A percentile compares a stretch with the other conserved stretches of the same genome.
phyloP scores from a whole-genome alignment of 768 basidiomycete species.

The Macrolepiota fuliginosa region DNA sequence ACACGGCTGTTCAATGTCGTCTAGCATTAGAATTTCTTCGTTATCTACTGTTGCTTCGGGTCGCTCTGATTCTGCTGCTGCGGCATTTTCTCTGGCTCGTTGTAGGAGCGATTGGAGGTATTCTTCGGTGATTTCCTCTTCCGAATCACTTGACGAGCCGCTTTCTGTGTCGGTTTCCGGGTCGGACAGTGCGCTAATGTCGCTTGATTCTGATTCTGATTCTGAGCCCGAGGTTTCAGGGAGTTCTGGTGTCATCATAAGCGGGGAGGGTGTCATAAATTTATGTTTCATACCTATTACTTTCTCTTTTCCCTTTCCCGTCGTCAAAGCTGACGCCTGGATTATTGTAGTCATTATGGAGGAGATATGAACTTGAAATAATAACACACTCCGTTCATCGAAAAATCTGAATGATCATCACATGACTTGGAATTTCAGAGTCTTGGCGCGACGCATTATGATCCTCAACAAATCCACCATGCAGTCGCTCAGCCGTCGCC shows the following conservation, averaged over 20 bases:
- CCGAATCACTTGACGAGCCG: conserved; percentile 31
- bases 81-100: conserved; percentile 54
- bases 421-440: conserved; percentile 9
- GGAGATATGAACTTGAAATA: conserved; percentile 2
- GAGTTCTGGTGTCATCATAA: conserved; percentile 14
- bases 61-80: conserved; percentile 28
- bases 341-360: conserved; percentile 17
- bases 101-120: conserved; percentile 63
- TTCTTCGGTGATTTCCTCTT: conserved; percentile 51
- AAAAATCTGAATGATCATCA: conserved; percentile 1
- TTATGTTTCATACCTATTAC: conserved; percentile 28
- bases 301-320: conserved; percentile 45
- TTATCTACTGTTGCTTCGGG: conserved; percentile 27
- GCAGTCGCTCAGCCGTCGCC: conserved; percentile 22
- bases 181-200: neutral
- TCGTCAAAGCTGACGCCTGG: neutral
- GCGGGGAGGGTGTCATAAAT: neutral
- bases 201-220: conserved; percentile 35
- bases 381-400: neutral
- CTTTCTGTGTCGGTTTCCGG: neutral
- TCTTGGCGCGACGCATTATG: neutral
- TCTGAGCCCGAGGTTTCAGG: conserved; percentile 24
- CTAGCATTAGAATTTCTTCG: conserved; percentile 56
- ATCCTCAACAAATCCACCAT: conserved; percentile 15
- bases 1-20: conserved; percentile 35